These are phyloP conservation scores for Termitomyces sp. DNA, from an alignment of 768 basidiomycete species.

Conservation along the genomic window DNA sequence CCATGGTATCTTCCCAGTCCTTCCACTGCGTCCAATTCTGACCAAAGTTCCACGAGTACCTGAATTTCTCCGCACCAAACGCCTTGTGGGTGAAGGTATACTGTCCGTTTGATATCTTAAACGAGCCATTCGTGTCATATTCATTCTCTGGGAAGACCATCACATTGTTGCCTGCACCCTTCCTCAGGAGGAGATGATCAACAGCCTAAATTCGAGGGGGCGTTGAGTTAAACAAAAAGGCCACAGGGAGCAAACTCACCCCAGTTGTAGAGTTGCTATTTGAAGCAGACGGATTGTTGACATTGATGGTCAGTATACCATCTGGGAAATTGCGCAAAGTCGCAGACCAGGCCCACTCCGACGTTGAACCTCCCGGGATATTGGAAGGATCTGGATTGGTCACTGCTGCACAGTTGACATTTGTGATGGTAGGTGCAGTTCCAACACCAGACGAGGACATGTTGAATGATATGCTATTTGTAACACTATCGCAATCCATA, in stretches of 20 bases:
- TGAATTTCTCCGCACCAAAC: slow-evolving; percentile 80
- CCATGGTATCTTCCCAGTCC: slow-evolving; percentile 71
- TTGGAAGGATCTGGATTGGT: slow-evolving; percentile 43
- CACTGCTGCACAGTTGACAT: slow-evolving; percentile 47
- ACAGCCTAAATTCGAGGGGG: slow-evolving; percentile 35
- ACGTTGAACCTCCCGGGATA: slow-evolving; percentile 53
- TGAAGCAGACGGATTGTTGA: slow-evolving; percentile 51
- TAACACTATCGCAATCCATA: slow-evolving; percentile 76
- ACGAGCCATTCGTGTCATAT: slow-evolving; percentile 58
- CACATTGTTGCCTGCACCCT: slow-evolving; percentile 69
- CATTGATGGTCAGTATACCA: slow-evolving; percentile 72
- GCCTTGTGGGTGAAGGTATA: slow-evolving; percentile 83
- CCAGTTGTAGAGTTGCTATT: slow-evolving; percentile 46
- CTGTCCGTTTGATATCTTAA: slow-evolving; percentile 54
- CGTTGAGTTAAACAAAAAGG: slow-evolving; percentile 7
- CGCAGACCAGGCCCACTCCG: slow-evolving; percentile 70
- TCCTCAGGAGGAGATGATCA: slow-evolving; percentile 80
- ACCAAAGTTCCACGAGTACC: slow-evolving; percentile 87
- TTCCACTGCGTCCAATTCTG: slow-evolving; percentile 81
- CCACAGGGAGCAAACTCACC: slow-evolving; percentile 36
- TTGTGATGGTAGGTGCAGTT: slow-evolving; percentile 48
- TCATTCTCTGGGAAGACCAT: slow-evolving; percentile 87
- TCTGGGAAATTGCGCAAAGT: slow-evolving; percentile 76
- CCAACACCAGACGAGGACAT: slow-evolving; percentile 68
- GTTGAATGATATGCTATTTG: slow-evolving; percentile 57